Evolutionary conservation across 768 basidiomycete species (phyloP), one percentile per base, ranked within the genome.

Genomic region (Russula dissimulans): DNA sequence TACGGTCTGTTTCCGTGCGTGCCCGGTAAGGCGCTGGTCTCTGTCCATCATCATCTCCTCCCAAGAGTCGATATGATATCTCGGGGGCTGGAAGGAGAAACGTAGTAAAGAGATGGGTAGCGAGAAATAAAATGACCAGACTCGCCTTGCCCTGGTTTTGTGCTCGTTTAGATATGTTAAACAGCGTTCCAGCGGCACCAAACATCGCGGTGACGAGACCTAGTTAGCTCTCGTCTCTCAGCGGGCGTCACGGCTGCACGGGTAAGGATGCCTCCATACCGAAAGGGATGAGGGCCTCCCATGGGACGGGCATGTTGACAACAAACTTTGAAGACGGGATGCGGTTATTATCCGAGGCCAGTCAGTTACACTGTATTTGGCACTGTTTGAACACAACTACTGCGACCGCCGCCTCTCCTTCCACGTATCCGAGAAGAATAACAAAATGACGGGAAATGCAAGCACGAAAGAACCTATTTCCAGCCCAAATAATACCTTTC

Each of bases 31-130:
- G 64, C 89, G 79, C 69, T 81, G 78, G 76, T 98, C 95, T 57
- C 95, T 79, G 68, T 85, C 82, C 86, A 97, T 92, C 92, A 98
- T 91, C 88, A 90, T 91, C 55, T 89, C 81, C 63, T 98, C 95
- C 93, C 92, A 98, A 22, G 80, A 73, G 69, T 97, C 95, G 38
- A 95, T 69, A 54, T 84, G 80, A 69, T 94, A 95, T 51, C 95
- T 82, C 36, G 89, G 81, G 56, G 88, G 86, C 93, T 95, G 61
- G 7, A 46, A 32, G 15, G 31, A 31, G 22, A 34, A 29, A 57
- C 31, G 31, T 15, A 15, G 51, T 38, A 22, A 52, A 60, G 7
- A 17, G 55, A 61, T 32, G 29, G 11, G 56, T 46, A 66, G 15
- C 49, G 29, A 22, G 31, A 26, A 18, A 32, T 2, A 42, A 22